These are phyloP conservation scores for Nissolia schottii DNA, from an alignment of 306 rosid genomes.

Conservation along the genomic window DNA sequence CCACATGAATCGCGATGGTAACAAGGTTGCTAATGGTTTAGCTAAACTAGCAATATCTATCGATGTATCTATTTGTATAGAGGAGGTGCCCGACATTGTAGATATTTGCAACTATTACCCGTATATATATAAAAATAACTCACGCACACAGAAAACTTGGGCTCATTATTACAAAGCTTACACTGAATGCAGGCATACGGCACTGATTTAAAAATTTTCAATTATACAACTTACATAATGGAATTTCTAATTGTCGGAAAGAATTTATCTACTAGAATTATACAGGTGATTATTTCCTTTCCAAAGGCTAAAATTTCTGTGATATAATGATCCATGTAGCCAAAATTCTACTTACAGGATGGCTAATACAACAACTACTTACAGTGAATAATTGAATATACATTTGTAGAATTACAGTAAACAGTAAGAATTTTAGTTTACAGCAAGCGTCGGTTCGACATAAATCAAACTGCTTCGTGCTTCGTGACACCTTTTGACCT, in stretches of 20 bases:
- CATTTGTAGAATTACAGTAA: slow-evolving; percentile 21
- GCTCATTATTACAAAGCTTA: not conserved
- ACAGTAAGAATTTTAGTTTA: not conserved
- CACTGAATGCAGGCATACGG: not conserved
- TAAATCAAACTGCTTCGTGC: slow-evolving; percentile 1
- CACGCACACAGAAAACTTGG: not conserved
- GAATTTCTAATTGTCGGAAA: not conserved
- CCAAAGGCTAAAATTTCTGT: not conserved
- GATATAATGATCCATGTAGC: not conserved
- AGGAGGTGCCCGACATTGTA: too few species aligned
- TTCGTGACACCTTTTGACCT: not conserved
- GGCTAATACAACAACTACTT: not conserved
- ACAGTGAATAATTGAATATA: slow-evolving; percentile 31
- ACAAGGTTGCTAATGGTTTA: too few species aligned
- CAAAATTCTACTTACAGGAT: slow-evolving; percentile 44
- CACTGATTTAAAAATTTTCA: not conserved
- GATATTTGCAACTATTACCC: too few species aligned
- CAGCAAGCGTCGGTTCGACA: slow-evolving; percentile 17
- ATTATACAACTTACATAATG: not conserved
- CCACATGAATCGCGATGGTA: too few species aligned
- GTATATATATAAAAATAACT: not conserved
- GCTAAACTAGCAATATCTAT: too few species aligned
- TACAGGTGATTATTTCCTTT: slow-evolving; percentile 3
- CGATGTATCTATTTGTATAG: too few species aligned
- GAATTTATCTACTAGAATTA: slow-evolving; percentile 8